These are phyloP conservation scores for Coemansia sp. DNA, from an alignment of 192 early-diverging fungal species.

Conservation along the genomic window DNA sequence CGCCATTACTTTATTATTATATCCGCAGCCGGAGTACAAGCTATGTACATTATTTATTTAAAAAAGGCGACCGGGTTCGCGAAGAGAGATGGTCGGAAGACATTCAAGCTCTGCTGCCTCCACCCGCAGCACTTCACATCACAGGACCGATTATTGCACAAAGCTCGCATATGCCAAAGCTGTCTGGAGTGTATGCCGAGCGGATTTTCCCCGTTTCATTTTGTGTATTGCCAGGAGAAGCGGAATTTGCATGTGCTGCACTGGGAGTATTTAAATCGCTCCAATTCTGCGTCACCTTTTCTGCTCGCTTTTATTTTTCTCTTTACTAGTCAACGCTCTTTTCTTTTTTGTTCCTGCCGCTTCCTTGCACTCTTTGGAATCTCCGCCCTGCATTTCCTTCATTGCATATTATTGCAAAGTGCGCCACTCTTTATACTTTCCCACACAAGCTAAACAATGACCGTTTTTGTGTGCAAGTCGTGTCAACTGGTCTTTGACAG, in stretches of 20 bases:
- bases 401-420: no score
- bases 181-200: neutral
- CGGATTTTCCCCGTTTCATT: neutral
- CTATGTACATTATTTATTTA: no score
- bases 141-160: neutral
- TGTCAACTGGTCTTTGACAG: slow-evolving; percentile 32
- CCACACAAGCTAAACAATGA: slow-evolving; percentile 8
- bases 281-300: neutral
- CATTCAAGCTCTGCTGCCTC: neutral
- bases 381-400: no score
- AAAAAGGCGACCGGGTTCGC: no score
- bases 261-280: no score
- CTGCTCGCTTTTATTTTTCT: neutral
- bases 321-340: neutral
- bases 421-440: no score
- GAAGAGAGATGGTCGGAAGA: no score
- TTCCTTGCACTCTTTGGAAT: no score
- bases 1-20: neutral
- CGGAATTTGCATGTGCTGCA: neutral
- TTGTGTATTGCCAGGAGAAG: neutral
- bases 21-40: neutral
- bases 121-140: neutral
- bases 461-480: slow-evolving; percentile 19
- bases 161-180: neutral
- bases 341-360: neutral